Base-by-base conservation (phyloP, 441 rosid species). In the Gossypium lobatum region DNA sequence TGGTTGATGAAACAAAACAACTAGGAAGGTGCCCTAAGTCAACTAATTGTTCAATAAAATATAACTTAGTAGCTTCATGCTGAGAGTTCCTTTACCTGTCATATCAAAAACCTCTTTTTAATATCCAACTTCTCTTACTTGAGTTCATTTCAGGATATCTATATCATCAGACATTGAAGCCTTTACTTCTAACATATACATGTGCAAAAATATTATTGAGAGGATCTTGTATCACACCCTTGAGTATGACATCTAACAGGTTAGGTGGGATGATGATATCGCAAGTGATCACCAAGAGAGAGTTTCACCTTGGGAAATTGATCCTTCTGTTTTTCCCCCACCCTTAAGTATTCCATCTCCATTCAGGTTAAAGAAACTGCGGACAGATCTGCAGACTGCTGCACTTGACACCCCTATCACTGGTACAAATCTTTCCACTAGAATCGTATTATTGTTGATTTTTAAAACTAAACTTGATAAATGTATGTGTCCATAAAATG, bases 241-340 rank as follows among this genome's bases (percentile, higher is more conserved):
- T 59, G 11, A 34, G 46, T 34, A 34, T 37, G 50, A 9, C 5
- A 63, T 37, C 10, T 9, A 70, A 65, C 83, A 93, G 98, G 97
- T 93, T 34, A 79, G 85, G 21, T 94, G 98, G 97, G 98, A 94
- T 73, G 93, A 90, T 75, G 83, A 86, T 77, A 73, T 83, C 50
- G 81, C 72, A 65, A 82, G 79, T 72, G 81, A 85, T 80, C 85
- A 80, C 82, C 91, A 86, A 77, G 90, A 88, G 54, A 87, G 92
- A 79, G 91, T 92, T 67, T 94, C 98, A 3, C 92, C 93, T 9
- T 94, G 98, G 98, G 97, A 94, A 81, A 87, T 94, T 59, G 98
- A 94, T 80, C 85, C 87, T 74, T 89, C 91, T 20, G 88, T 80
- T 79, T 89, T 96, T 58, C 87, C 85, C 67, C 87, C 90, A 55